Evolutionary conservation across 805 yeast genomes (phyloP).

Genomic region (Lipomyces yamadae): DNA sequence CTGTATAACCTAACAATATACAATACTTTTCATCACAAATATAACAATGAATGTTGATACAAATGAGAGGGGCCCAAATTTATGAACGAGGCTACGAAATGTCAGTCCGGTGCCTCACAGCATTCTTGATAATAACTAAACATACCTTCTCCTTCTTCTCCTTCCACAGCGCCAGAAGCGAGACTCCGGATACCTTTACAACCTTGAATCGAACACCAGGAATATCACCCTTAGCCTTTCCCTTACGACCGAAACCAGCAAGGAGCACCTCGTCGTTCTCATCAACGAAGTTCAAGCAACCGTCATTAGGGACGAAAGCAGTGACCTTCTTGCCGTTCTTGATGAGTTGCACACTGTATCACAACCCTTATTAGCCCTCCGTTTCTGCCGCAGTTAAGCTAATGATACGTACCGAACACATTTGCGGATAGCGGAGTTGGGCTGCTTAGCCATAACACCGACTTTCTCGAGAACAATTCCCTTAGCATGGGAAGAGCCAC

Average conservation of each 20-base stretch:
- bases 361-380: not conserved
- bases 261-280: constrained; percentile 99
- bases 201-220: constrained; percentile 99
- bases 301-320: constrained; percentile 99
- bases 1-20: constrained; percentile 1
- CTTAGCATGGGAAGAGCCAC: constrained; percentile 99
- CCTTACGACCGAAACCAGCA: constrained; percentile 99
- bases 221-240: constrained; percentile 99
- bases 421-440: constrained; percentile 99
- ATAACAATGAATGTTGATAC: not conserved
- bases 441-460: constrained; percentile 99
- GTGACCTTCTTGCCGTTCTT: constrained; percentile 99
- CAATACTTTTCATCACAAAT: not conserved
- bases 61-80: not conserved
- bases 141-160: constrained; percentile 99
- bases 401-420: constrained; percentile 74
- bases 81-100: not conserved
- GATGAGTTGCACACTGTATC: constrained; percentile 83
- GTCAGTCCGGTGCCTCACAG: not conserved
- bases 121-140: constrained; percentile 45
- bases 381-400: not conserved
- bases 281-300: constrained; percentile 99
- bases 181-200: constrained; percentile 99
- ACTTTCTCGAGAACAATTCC: constrained; percentile 99
- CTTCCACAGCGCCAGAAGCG: constrained; percentile 99